phyloP scores from a whole-genome alignment of 495 filamentous ascomycete genomes.

The Trichoderma asperelloides region DNA sequence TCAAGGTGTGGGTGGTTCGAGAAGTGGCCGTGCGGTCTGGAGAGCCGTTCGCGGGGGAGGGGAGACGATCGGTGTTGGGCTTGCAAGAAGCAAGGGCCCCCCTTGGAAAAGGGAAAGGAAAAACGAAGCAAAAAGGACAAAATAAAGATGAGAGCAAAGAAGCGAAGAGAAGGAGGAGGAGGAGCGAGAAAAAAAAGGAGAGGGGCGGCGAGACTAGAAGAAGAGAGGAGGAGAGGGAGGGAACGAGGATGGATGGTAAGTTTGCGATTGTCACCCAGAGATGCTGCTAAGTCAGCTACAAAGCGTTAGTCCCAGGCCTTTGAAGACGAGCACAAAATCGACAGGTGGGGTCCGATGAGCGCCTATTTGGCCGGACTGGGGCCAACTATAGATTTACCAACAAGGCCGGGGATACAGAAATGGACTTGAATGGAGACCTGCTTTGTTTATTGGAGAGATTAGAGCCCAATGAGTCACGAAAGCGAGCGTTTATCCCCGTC shows the following conservation, averaged over 20 bases:
- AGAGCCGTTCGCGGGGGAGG: constrained; percentile 8
- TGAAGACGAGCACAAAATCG: not conserved
- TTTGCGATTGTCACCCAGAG: not conserved
- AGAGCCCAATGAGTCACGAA: too few species aligned
- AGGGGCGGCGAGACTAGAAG: not conserved
- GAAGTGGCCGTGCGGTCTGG: not conserved
- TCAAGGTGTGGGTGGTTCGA: not conserved
- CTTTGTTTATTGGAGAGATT: too few species aligned
- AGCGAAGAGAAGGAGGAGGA: not conserved
- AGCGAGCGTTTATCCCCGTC: too few species aligned
- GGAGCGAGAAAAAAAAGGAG: not conserved
- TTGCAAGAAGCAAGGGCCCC: constrained; percentile 1
- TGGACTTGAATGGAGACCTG: too few species aligned
- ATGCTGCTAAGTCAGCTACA: not conserved
- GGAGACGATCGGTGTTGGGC: not conserved
- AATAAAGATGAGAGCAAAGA: not conserved
- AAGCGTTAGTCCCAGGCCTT: not conserved
- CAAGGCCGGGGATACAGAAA: not conserved
- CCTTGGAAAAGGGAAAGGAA: not conserved
- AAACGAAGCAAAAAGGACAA: not conserved
- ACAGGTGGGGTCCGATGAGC: not conserved
- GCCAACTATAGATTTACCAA: not conserved
- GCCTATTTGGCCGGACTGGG: not conserved
- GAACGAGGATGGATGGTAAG: not conserved
- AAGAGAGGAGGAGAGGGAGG: not conserved